phyloP scores from a whole-genome alignment of 139 green algal genomes.

The Haematococcus sp. region DNA sequence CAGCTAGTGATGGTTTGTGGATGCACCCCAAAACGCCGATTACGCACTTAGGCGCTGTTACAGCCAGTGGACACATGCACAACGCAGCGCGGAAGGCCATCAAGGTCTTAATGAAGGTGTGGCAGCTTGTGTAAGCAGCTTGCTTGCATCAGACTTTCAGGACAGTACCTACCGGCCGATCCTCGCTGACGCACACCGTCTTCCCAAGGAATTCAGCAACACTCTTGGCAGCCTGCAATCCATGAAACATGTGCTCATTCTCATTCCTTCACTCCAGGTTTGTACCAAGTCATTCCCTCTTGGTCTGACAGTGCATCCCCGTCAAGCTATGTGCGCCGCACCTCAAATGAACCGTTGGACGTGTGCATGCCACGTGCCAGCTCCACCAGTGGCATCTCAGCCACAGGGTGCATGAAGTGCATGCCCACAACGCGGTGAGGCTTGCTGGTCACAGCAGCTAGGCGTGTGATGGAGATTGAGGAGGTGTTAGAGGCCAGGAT shows the following conservation, averaged over 20 bases:
- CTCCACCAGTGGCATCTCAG: conserved; percentile 85
- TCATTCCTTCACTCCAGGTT: too few relatives aligned
- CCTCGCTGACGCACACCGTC: conserved; percentile 57
- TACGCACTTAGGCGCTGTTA: too few relatives aligned
- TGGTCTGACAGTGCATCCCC: background rate
- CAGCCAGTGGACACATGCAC: too few relatives aligned
- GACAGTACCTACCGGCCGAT: conserved; percentile 56
- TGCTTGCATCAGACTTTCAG: too few relatives aligned
- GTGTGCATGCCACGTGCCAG: conserved; percentile 82
- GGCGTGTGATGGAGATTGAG: conserved; percentile 90
- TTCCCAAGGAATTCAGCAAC: conserved; percentile 82
- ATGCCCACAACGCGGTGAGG: conserved; percentile 66
- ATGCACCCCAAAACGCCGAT: too few relatives aligned
- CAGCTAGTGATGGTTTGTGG: too few relatives aligned
- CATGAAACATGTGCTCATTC: too few relatives aligned
- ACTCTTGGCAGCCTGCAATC: conserved; percentile 49
- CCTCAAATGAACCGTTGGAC: conserved; percentile 10
- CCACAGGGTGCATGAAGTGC: conserved; percentile 76
- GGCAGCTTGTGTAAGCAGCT: too few relatives aligned
- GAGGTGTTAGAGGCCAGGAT: conserved; percentile 91
- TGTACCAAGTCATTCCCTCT: too few relatives aligned
- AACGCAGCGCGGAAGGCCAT: too few relatives aligned
- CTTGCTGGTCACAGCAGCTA: conserved; percentile 77
- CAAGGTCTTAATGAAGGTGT: too few relatives aligned
- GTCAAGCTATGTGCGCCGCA: background rate